Evolutionary conservation across 164 flowering plant genomes (phyloP), one percentile per base, ranked within the genome.

Genomic region (Platanus orientalis): DNA sequence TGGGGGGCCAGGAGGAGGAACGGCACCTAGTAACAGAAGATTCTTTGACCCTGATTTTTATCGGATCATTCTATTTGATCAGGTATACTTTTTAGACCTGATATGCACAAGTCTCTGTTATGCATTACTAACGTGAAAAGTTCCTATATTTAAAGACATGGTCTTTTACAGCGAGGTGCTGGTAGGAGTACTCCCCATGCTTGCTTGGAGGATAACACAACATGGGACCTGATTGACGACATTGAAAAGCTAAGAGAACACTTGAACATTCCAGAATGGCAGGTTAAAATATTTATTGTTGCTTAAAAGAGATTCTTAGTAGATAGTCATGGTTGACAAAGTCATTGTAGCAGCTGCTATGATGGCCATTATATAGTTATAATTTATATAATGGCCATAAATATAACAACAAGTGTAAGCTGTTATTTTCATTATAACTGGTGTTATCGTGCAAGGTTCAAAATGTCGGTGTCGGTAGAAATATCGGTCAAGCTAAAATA

Each of bases 1-100:
- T 80, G 99, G 99, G 32, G 99, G 99, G 1, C 99, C 99, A 28
- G 99, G 99, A 68, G 99, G 92, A 70, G 98, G 97, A 62, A 91
- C 93, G 13, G 57, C 92, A 53, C 95, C 97, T 9, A 81, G 76
- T 55, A 91, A 91, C 49, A 75, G 99, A 58, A 83, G 76, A 76
- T 91, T 94, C 67, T 94, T 91, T 75, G 96, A 91, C 72, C 96
- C 97, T 54, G 82, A 81, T n/a, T 88, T 87, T 74, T 94, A 89
- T 68, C 69, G 95, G 16, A 94, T 94, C 53, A 76, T 94, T 70
- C 68, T 94, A 30, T 90, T 90, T 81, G 98, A 94, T 80, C 98
- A 94, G 97, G 98, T 94, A 57, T 39, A 10, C n/a, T 30, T 53
- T 55, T 5, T 26, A 27, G 19, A 39, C 23, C 30, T 60, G 1